Conservation (phyloP, 2,329 filamentous ascomycete genomes). For the Ascochyta lentis region DNA sequence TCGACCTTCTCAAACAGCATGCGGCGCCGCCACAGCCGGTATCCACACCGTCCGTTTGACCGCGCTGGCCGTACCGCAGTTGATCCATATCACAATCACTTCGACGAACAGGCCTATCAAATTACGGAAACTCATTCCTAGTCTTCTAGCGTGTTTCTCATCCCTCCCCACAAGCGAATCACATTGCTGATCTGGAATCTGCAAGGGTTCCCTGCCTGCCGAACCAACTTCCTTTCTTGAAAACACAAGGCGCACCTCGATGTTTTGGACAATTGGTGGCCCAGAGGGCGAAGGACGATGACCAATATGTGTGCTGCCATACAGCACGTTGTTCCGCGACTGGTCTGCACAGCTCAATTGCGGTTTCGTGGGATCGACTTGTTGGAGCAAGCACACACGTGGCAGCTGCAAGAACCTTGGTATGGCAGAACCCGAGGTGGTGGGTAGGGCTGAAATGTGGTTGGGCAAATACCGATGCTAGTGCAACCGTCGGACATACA, state of each 20-base stretch:
- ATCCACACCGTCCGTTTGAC: background rate
- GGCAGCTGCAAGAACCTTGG: slow-evolving; percentile 40
- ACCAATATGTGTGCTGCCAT: background rate
- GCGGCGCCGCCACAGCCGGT: slow-evolving; percentile 15
- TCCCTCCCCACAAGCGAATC: slow-evolving; percentile 12
- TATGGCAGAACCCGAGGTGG: slow-evolving; percentile 27
- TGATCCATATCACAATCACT: slow-evolving; percentile 3
- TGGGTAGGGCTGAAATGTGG: slow-evolving; percentile 43
- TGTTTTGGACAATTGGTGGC: background rate
- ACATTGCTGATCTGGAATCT: slow-evolving; percentile 9
- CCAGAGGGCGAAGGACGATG: background rate
- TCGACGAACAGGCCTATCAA: background rate
- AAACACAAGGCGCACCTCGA: background rate
- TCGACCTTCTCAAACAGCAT: slow-evolving; percentile 3
- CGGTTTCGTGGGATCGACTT: background rate
- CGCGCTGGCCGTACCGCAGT: slow-evolving; percentile 4
- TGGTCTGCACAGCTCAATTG: background rate
- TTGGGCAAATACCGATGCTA: slow-evolving; percentile 24
- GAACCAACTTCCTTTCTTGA: slow-evolving; percentile 7
- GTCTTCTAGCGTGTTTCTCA: slow-evolving; percentile 22
- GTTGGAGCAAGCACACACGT: slow-evolving; percentile 34
- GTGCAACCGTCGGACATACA: slow-evolving; percentile 3
- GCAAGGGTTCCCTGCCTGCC: slow-evolving; percentile 4
- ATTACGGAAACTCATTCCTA: slow-evolving; percentile 12
- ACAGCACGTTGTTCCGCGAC: background rate